Evolutionary conservation across 2,329 filamentous ascomycete genomes (phyloP), one percentile per base, ranked within the genome.

Genomic region (Triangularia setosa): DNA sequence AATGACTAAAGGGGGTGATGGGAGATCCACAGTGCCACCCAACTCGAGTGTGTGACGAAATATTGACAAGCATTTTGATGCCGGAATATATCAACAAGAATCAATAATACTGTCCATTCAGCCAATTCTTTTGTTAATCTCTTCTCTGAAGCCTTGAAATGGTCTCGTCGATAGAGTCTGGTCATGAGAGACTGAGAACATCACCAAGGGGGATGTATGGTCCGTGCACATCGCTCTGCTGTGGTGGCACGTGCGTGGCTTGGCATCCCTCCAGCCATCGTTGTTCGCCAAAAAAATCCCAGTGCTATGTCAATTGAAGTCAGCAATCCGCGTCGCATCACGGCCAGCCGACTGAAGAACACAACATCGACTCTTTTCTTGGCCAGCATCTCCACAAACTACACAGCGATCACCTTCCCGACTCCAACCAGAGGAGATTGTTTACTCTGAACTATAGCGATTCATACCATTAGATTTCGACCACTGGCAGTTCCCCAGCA

Each of bases 231-330:
- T 21, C 6, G n/a, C 14, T 21, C 40, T n/a, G 11, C 40, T 6
- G 3, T 11, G n/a, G 4, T 21, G 40, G 40, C n/a, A 5, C 4
- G n/a, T 48, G 40, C 40, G 9, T n/a, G 2, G n/a, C 40, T 21
- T 48, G 40, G 40, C 40, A 23, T 48, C n/a, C 11, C 40, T 48
- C 40, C 18, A 48, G 33, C 33, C 33, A 7, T 40, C 40, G 40
- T 21, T 55, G 52, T 12, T 28, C 21, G 52, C 23, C 52, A 55
- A 55, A 55, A 53, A 55, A 55, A 25, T 55, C 52, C 52, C 52
- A 55, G 40, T 48, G 40, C 52, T n/a, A 55, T 23, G 52, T 55
- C 52, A 55, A 55, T 55, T 55, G 52, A 55, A 55, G 21, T 55
- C 23, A 55, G 52, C 52, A 55, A 55, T 12, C 25, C 52, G 52